Conservation (phyloP, 352 stramenopile genomes). For the Elongisporangium senticosum region DNA sequence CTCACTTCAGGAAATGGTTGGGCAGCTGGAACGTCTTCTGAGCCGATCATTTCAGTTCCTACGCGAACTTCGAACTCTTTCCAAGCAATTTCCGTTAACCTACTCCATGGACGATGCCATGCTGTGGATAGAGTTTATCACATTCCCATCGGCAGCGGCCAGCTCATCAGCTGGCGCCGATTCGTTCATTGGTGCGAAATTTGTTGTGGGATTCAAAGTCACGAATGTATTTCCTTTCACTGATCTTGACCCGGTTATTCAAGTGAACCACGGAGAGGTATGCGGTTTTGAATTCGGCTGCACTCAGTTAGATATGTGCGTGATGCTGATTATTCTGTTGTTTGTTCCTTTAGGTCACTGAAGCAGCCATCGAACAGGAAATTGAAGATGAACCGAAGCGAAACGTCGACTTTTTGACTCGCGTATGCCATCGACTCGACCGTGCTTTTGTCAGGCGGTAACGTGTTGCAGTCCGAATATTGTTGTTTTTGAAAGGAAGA, state of each 20-base stretch:
- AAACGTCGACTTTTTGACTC: constrained; percentile 46
- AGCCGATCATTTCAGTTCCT: constrained; percentile 52
- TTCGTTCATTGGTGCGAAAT: constrained; percentile 19
- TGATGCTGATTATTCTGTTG: background rate
- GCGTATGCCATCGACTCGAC: constrained; percentile 43
- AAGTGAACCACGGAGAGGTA: constrained; percentile 49
- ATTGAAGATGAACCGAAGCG: constrained; percentile 35
- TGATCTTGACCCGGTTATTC: constrained; percentile 32
- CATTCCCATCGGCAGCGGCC: constrained; percentile 30
- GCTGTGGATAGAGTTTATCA: constrained; percentile 64
- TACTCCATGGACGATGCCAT: constrained; percentile 34
- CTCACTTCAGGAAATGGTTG: constrained; percentile 28
- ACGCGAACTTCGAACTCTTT: constrained; percentile 51
- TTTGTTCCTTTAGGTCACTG: constrained; percentile 47
- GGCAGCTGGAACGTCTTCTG: constrained; percentile 44
- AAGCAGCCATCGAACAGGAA: constrained; percentile 35
- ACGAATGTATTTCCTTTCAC: constrained; percentile 46
- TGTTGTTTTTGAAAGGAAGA: constrained; percentile 9
- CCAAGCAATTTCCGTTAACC: constrained; percentile 39
- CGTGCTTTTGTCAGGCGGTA: constrained; percentile 34
- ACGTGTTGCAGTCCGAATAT: constrained; percentile 1
- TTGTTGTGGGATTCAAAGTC: constrained; percentile 53
- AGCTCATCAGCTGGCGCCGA: constrained; percentile 9
- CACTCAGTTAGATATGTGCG: background rate
- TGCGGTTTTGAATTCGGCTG: constrained; percentile 4